A percentile compares a stretch with the other conserved stretches of the same genome.
Conservation (phyloP, 257 asterid genomes). For the Avicennia marina region DNA sequence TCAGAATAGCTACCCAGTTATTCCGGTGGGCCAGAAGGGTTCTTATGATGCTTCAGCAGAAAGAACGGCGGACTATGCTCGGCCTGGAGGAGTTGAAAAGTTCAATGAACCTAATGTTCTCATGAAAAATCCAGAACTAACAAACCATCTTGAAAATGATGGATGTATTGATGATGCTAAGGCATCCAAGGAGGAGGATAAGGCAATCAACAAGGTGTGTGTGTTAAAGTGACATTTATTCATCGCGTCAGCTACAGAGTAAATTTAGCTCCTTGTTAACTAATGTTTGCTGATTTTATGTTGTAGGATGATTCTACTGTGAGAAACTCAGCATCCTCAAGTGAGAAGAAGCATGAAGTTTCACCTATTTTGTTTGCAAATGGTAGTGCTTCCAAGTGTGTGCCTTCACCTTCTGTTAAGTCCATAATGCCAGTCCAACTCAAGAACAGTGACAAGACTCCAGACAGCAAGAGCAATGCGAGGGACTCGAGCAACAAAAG, state of each 20-base stretch:
- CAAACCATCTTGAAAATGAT: conserved; percentile 17
- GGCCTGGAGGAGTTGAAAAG: conserved; percentile 19
- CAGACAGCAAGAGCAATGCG: conserved; percentile 26
- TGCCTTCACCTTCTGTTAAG: conserved; percentile 19
- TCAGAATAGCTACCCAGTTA: too few relatives aligned
- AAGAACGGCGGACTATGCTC: conserved; percentile 18
- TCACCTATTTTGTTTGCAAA: conserved; percentile 22
- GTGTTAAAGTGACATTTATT: not conserved
- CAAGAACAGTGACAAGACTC: conserved; percentile 28
- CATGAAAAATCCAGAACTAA: conserved; percentile 21
- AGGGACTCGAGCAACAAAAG: conserved; percentile 33
- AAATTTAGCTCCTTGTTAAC: conserved; percentile 9
- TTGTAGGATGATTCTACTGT: conserved; percentile 33
- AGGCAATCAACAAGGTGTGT: conserved; percentile 24
- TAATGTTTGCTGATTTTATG: conserved; percentile 10
- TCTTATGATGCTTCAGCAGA: conserved; percentile 16
- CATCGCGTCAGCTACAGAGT: conserved; percentile 1
- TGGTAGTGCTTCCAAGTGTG: conserved; percentile 24
- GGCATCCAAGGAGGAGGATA: conserved; percentile 19
- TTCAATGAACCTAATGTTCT: conserved; percentile 21
- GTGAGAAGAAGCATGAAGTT: conserved; percentile 24
- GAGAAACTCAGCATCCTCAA: conserved; percentile 21
- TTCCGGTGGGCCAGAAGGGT: too few relatives aligned
- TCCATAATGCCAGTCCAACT: conserved; percentile 26
- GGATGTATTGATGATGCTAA: conserved; percentile 17